phyloP scores from a whole-genome alignment of 2,329 filamentous ascomycete species.

The Diplodia mutila region DNA sequence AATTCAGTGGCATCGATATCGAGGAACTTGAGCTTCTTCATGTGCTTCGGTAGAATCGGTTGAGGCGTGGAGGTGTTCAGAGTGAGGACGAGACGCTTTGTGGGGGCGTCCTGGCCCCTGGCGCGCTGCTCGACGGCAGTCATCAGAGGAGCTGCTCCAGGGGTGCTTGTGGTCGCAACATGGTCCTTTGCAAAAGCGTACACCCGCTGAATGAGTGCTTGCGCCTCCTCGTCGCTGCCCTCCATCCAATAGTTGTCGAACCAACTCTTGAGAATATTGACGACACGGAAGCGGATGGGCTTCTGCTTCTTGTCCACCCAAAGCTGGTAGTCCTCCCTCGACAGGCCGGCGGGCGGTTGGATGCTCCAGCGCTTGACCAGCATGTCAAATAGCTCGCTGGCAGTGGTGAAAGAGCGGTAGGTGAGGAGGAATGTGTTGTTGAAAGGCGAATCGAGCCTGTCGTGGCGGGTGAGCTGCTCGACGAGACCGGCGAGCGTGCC shows the following conservation, averaged over 20 bases:
- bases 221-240: constrained; percentile 79
- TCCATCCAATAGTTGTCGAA: constrained; percentile 99
- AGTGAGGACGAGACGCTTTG: constrained; percentile 84
- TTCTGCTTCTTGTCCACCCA: constrained; percentile 97
- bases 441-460: constrained; percentile 92
- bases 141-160: constrained; percentile 82
- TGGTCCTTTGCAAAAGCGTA: constrained; percentile 90
- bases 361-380: constrained; percentile 90
- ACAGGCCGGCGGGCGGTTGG: constrained; percentile 84
- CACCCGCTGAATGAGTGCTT: constrained; percentile 82
- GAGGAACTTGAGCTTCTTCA: constrained; percentile 98
- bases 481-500: constrained; percentile 88
- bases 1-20: constrained; percentile 97
- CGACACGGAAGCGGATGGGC: constrained; percentile 90
- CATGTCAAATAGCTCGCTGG: constrained; percentile 88
- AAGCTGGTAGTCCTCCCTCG: constrained; percentile 73
- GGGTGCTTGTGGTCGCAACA: constrained; percentile 90
- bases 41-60: constrained; percentile 95
- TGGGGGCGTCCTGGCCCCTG: constrained; percentile 82
- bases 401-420: constrained; percentile 91
- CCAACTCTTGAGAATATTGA: constrained; percentile 98
- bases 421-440: constrained; percentile 98
- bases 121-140: constrained; percentile 86
- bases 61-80: constrained; percentile 79
- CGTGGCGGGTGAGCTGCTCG: constrained; percentile 92